Percentiles rank a stretch among this genome's conserved stretches.
phyloP scores from a whole-genome alignment of 768 basidiomycete species.

The Pleurotus citrinopileatus region DNA sequence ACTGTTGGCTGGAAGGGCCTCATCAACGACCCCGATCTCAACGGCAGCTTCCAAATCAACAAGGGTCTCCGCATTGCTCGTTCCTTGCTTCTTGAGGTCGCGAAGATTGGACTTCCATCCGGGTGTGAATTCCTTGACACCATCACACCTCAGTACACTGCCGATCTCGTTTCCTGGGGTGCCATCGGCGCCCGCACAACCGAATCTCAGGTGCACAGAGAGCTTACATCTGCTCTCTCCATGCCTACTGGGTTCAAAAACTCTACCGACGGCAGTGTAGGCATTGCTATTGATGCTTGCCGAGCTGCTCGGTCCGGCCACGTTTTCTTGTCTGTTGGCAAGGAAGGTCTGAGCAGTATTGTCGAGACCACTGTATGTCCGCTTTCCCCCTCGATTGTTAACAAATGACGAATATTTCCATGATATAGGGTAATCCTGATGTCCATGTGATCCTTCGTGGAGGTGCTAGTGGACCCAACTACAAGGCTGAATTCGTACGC shows the following conservation, averaged over 20 bases:
- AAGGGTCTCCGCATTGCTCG: constrained; percentile 89
- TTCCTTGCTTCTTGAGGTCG: constrained; percentile 89
- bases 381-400: neutral
- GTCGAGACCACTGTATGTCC: constrained; percentile 61
- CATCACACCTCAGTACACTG: constrained; percentile 75
- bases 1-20: constrained; percentile 98
- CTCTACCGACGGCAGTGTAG: constrained; percentile 91
- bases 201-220: constrained; percentile 95
- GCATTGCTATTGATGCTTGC: constrained; percentile 97
- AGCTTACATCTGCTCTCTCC: constrained; percentile 92
- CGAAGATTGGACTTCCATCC: constrained; percentile 85
- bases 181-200: constrained; percentile 98
- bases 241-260: constrained; percentile 99
- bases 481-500: constrained; percentile 65
- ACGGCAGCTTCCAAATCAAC: constrained; percentile 95
- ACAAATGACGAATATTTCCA: neutral
- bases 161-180: constrained; percentile 87
- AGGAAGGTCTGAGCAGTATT: constrained; percentile 91
- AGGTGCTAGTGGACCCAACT: constrained; percentile 91
- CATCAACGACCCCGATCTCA: constrained; percentile 93
- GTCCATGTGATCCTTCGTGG: constrained; percentile 97
- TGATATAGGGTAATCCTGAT: constrained; percentile 64
- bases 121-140: constrained; percentile 92
- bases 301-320: constrained; percentile 88
- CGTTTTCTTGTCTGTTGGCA: constrained; percentile 95